Evolutionary conservation across 331 rosid species (phyloP).

Genomic region (Acacia pycnantha): DNA sequence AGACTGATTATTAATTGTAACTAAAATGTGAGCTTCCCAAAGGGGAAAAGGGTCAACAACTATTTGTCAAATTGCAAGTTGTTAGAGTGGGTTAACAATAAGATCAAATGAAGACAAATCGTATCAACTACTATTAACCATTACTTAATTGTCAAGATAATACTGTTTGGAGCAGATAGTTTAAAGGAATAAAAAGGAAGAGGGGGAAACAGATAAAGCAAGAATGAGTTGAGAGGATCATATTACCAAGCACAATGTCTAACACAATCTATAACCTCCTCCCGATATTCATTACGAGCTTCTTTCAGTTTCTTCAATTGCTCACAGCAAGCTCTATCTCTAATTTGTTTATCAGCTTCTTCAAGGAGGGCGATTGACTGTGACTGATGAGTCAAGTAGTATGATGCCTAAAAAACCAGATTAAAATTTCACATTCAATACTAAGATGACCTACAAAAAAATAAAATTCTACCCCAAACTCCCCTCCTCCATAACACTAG

Average conservation of each 20-base stretch:
- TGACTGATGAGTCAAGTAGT: conserved; percentile 85
- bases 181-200: conserved; percentile 7
- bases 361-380: conserved; percentile 86
- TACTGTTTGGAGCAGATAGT: neutral
- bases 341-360: conserved; percentile 91
- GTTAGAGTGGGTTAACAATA: neutral
- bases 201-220: neutral
- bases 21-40: neutral
- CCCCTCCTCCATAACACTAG: conserved; percentile 1
- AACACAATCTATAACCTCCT: conserved; percentile 81
- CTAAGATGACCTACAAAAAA: neutral
- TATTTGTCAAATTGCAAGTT: conserved; percentile 5
- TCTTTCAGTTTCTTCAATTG: conserved; percentile 89
- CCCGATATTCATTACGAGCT: conserved; percentile 79
- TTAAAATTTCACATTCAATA: conserved; percentile 22
- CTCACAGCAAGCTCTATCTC: conserved; percentile 71
- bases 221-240: conserved; percentile 23
- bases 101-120: conserved; percentile 7
- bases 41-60: neutral
- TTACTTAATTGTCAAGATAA: conserved; percentile 19
- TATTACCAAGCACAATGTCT: conserved; percentile 95
- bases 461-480: neutral
- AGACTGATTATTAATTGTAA: neutral
- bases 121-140: neutral
- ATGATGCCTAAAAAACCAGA: conserved; percentile 69